phyloP scores from a whole-genome alignment of 208 protist species.

The Wallacemonas sp. region DNA sequence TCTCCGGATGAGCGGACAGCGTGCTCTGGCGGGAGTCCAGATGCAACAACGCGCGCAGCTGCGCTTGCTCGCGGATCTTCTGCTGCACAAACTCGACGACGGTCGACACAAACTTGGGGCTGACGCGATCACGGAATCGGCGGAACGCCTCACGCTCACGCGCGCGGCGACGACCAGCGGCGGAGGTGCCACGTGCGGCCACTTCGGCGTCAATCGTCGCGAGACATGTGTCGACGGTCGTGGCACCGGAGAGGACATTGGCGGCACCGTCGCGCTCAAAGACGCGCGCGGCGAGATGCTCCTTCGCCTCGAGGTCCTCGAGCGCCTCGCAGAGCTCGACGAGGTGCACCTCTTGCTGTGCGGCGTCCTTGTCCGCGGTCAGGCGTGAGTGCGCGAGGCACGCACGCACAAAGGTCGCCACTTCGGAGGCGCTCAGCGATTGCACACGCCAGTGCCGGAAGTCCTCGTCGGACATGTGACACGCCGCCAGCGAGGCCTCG shows the following conservation, averaged over 20 bases:
- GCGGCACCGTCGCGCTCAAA: not conserved
- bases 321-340: conserved; percentile 23
- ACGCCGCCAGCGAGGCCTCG: not conserved
- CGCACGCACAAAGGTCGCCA: conserved; percentile 40
- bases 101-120: conserved; percentile 77
- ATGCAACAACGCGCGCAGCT: conserved; percentile 56
- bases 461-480: conserved; percentile 14
- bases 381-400: conserved; percentile 26
- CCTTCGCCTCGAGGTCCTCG: conserved; percentile 19
- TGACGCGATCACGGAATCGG: conserved; percentile 23
- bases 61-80: conserved; percentile 57
- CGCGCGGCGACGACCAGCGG: not conserved
- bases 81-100: conserved; percentile 70
- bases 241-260: not conserved
- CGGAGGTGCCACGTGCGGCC: not conserved
- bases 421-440: conserved; percentile 62
- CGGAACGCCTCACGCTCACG: conserved; percentile 1
- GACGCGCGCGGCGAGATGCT: not conserved
- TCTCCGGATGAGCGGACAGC: too few relatives aligned
- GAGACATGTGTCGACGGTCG: not conserved
- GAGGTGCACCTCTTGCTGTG: not conserved
- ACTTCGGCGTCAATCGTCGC: not conserved
- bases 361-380: not conserved
- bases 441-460: conserved; percentile 39
- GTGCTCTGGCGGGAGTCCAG: too few relatives aligned